These are phyloP conservation scores for Annulohypoxylon stygium DNA, from an alignment of 495 filamentous ascomycete species.

Conservation along the genomic window DNA sequence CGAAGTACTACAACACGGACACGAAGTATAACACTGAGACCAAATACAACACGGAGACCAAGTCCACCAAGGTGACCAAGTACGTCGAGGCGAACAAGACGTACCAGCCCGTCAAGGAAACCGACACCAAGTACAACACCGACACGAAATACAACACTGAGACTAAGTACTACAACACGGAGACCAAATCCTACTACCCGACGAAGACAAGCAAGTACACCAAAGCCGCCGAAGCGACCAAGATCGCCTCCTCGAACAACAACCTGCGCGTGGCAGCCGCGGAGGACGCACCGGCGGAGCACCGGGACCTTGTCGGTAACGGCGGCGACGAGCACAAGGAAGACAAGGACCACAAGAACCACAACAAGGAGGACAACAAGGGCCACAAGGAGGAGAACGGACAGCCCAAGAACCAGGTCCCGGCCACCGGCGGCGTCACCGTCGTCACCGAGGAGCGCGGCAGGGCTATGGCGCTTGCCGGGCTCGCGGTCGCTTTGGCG, in stretches of 20 bases:
- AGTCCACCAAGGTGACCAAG: neutral
- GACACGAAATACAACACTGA: no score
- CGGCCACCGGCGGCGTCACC: neutral
- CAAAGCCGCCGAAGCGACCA: no score
- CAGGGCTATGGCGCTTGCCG: constrained; percentile 1
- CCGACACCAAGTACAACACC: no score
- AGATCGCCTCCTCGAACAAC: no score
- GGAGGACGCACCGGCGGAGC: no score
- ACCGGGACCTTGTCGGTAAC: neutral
- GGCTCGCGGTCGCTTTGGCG: constrained; percentile 4
- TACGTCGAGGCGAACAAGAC: no score
- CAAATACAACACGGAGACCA: neutral
- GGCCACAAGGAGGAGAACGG: neutral
- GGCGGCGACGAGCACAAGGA: neutral
- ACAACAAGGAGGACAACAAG: neutral
- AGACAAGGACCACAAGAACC: neutral
- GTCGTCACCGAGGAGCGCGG: neutral
- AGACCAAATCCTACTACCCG: no score
- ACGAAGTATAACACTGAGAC: neutral
- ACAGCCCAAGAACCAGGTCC: no score
- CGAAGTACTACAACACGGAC: neutral
- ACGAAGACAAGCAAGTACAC: no score
- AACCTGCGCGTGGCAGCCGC: no score
- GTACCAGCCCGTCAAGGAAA: no score
- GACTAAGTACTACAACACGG: no score